Percentiles rank a stretch among this genome's conserved stretches.
phyloP scores from a whole-genome alignment of 257 asterid genomes.

The Fraxinus quadrangulata region DNA sequence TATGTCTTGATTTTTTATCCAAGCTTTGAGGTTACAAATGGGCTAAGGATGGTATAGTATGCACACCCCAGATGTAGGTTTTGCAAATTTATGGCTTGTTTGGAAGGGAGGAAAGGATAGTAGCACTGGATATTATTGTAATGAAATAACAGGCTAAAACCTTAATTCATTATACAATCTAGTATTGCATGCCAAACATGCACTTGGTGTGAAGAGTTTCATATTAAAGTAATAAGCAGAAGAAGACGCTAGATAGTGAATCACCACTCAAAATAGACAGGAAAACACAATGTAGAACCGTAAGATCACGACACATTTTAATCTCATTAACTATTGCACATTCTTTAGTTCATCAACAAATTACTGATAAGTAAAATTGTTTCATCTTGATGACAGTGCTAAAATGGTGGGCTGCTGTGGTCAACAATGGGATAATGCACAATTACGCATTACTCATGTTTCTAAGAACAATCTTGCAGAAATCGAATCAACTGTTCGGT shows the following conservation, averaged over 20 bases:
- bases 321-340: background rate
- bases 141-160: background rate
- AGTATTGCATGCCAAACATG: no score
- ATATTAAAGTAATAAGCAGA: background rate
- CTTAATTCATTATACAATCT: background rate
- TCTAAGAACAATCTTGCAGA: conserved; percentile 40
- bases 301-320: background rate
- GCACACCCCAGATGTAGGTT: background rate
- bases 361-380: background rate
- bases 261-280: background rate
- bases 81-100: background rate
- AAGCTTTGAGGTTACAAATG: background rate
- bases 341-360: background rate
- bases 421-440: conserved; percentile 54
- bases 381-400: conserved; percentile 36
- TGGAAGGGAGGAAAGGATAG: background rate
- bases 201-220: background rate
- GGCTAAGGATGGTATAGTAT: background rate
- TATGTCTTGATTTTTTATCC: background rate
- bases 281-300: background rate
- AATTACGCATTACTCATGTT: conserved; percentile 36
- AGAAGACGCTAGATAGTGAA: background rate
- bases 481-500: conserved; percentile 47
- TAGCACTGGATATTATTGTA: background rate
- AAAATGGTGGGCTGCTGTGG: conserved; percentile 48